Percentiles rank a stretch among this genome's conserved stretches.
Evolutionary conservation across 2,329 filamentous ascomycete genomes (phyloP).

Genomic region (Cytospora leucostoma): DNA sequence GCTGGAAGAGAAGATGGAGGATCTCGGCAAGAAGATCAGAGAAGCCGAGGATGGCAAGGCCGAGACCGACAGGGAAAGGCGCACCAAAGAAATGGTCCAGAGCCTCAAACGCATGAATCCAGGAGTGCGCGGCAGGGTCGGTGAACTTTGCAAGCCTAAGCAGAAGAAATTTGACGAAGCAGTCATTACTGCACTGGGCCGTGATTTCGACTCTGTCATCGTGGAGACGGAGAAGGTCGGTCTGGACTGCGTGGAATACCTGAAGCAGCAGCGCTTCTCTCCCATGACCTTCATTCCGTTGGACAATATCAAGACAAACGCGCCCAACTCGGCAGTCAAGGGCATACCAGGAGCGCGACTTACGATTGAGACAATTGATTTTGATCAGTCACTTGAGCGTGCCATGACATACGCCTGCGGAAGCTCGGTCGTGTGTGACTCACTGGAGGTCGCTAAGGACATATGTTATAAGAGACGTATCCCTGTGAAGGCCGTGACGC

Average conservation of each 20-base stretch:
- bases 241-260: conserved; percentile 89
- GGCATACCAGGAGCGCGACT: conserved; percentile 82
- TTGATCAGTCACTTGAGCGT: conserved; percentile 82
- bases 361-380: conserved; percentile 95
- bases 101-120: conserved; percentile 88
- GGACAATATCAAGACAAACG: conserved; percentile 95
- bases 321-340: conserved; percentile 87
- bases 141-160: conserved; percentile 91
- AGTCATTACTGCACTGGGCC: conserved; percentile 86
- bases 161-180: conserved; percentile 96
- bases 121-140: conserved; percentile 86
- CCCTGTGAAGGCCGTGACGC: conserved; percentile 88
- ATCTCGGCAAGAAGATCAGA: conserved; percentile 75
- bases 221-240: conserved; percentile 95
- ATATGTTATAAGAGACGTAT: conserved; percentile 84
- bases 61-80: conserved; percentile 79
- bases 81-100: conserved; percentile 79
- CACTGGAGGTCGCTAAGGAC: conserved; percentile 79
- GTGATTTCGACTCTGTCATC: conserved; percentile 91
- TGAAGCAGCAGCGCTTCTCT: conserved; percentile 84
- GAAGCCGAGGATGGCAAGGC: conserved; percentile 84
- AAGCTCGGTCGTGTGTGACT: conserved; percentile 92
- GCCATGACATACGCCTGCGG: conserved; percentile 95
- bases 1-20: conserved; percentile 86
- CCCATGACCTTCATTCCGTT: conserved; percentile 94